Base-by-base conservation (phyloP, 129 eudicot species). In the Artemisia tridentata region DNA sequence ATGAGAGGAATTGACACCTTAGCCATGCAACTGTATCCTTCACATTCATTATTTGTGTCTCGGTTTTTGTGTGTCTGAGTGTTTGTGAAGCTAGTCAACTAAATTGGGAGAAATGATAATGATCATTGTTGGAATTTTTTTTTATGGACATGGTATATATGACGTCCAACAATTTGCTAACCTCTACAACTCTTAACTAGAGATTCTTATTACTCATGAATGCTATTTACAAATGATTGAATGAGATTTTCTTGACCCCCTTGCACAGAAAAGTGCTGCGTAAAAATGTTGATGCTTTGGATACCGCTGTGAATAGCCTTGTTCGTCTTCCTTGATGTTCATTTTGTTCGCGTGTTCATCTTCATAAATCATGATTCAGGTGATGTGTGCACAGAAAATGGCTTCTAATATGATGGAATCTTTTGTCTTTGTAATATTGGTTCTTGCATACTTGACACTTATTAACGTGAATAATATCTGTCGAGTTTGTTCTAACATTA, bases 1-100 rank as follows among this genome's bases (percentile, higher is more conserved):
- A 88, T 88, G 88, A 90, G 88, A 76, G 96, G 89, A 65, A 72
- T 90, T 17, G 93, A 88, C 31, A 68, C 73, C 31, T 80, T 90
- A 55, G 97, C 99, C 16, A 51, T 68, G 55, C 91, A 95, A 71
- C 54, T 90, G 99, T 95, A 90, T 95, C 97, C 99, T 95, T 84
- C 51, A 6, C 68, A 53, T 19, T 65, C 15, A 19, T 45, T 14
- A 14, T 38, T 38, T 21, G 19, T 63, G 14, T 38, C 46, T 58
- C 61, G 3, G 6, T 31, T 27, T 56, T 47, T 55, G 18, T 60
- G 45, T 48, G 27, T 62, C 4, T 58, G 56, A 31, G 61, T 31
- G 65, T 60, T 60, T 27, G 34, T n/a, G 29, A 60, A 61, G 74
- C 34, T 60, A 61, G 34, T 51, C 29, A 19, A 27, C 38, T 50